Base-by-base conservation (phyloP, 106 monocot genomes). In the Xerophyta viscosa region DNA sequence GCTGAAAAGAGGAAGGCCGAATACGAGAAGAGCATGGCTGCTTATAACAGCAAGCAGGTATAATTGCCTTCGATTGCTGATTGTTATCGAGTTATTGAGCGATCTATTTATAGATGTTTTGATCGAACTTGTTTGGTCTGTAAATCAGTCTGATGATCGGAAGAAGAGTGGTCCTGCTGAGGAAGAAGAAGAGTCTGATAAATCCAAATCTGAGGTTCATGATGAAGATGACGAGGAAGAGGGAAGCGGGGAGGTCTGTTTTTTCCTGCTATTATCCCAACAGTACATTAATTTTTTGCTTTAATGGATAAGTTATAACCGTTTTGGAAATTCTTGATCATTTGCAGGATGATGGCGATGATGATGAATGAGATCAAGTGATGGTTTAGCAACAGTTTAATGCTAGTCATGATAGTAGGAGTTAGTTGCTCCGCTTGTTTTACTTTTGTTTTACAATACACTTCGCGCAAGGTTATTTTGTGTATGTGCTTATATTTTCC, bases 1-100 rank as follows among this genome's bases (percentile, higher is more conserved):
- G 96, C 96, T 7, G 65, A 67, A 29, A 96, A 96, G 50, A 57
- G 78, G 54, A 96, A 96, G 56, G 42, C 66, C 0, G 88, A 96
- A 21, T 96, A 89, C 62, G 50, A 67, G 17, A 89, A 76, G 50
- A 79, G 41, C 22, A 61, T 96, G 26, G 69, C 68, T 6, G 77
- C 88, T 11, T 96, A 96, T 56, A 74, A 78, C 6, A 78, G 72
- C 31, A 69, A 78, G 49, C 55, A 72, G 57, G 67, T 72, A 46
- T 29, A n/a, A 19, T n/a, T n/a, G n/a, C n/a, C n/a, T n/a, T n/a
- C n/a, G n/a, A n/a, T n/a, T n/a, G n/a, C n/a, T n/a, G n/a, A n/a
- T n/a, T n/a, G n/a, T n/a, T n/a, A n/a, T n/a, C n/a, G n/a, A n/a
- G n/a, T n/a, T n/a, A n/a, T n/a, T n/a, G n/a, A n/a, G n/a, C n/a